A percentile compares a stretch with the other conserved stretches of the same genome.
Conservation (phyloP, 1,284 basidiomycete genomes). For the Cutaneotrichosporon sp. region DNA sequence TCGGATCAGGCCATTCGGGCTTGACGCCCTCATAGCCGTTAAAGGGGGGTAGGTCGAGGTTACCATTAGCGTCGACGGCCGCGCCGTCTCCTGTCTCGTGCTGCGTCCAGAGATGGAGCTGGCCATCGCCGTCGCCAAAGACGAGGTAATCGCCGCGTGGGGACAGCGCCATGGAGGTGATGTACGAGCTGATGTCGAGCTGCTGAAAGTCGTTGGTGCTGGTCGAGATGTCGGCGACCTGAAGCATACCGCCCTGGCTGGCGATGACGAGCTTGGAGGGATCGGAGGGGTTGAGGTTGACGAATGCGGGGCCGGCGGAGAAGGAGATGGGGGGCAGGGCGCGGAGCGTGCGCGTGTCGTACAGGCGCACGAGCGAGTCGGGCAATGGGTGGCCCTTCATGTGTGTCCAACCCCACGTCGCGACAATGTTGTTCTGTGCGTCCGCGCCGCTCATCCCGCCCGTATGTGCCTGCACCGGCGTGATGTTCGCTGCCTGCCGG, state of each 20-base stretch:
- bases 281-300: constrained; percentile 74
- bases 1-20: constrained; percentile 75
- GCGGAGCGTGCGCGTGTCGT: constrained; percentile 78
- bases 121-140: constrained; percentile 84
- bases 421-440: constrained; percentile 67
- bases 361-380: constrained; percentile 88
- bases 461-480: constrained; percentile 66
- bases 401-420: constrained; percentile 79
- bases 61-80: constrained; percentile 32
- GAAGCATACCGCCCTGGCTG: constrained; percentile 81
- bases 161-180: constrained; percentile 77
- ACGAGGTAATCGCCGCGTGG: constrained; percentile 84
- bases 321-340: constrained; percentile 75
- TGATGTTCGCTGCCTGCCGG: constrained; percentile 51
- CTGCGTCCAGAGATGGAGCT: constrained; percentile 76
- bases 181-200: constrained; percentile 59
- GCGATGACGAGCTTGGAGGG: constrained; percentile 72
- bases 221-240: constrained; percentile 80
- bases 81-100: constrained; percentile 59
- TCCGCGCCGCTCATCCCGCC: constrained; percentile 80
- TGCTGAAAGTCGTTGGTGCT: constrained; percentile 55
- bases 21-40: constrained; percentile 79
- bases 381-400: constrained; percentile 85
- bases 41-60: constrained; percentile 56
- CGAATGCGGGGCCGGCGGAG: constrained; percentile 78